Evolutionary conservation across 2,329 filamentous ascomycete genomes (phyloP).

Genomic region (Phaeosphaeria sp.): DNA sequence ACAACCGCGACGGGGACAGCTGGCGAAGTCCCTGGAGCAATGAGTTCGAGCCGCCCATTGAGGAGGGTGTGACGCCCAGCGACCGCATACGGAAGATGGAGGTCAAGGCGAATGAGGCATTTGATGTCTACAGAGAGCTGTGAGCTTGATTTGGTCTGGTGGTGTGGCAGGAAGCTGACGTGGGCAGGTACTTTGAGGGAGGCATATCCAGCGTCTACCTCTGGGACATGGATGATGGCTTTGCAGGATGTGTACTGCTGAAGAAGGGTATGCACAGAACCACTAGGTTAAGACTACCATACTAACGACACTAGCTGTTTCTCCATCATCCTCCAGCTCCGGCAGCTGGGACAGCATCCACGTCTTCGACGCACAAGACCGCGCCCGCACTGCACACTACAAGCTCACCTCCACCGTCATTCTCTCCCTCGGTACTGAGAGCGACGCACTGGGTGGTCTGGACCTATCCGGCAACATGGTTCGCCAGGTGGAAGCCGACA

Average conservation of each 20-base stretch:
- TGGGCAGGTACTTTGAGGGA: constrained; percentile 81
- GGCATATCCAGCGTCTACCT: constrained; percentile 96
- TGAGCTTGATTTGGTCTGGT: constrained; percentile 47
- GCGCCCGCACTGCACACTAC: constrained; percentile 91
- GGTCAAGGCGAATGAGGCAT: constrained; percentile 90
- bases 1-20: constrained; percentile 98
- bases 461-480: constrained; percentile 98
- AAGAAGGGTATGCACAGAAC: constrained; percentile 77
- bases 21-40: constrained; percentile 99
- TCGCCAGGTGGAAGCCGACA: constrained; percentile 89
- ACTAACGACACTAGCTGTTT: constrained; percentile 63
- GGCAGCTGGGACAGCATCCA: constrained; percentile 98
- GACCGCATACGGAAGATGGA: constrained; percentile 94
- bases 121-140: constrained; percentile 94
- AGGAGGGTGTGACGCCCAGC: constrained; percentile 84
- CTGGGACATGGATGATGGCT: constrained; percentile 97
- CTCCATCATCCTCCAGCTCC: constrained; percentile 69
- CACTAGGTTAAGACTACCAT: not conserved
- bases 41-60: constrained; percentile 90
- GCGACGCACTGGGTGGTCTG: constrained; percentile 77
- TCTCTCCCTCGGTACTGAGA: constrained; percentile 77
- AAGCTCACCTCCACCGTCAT: constrained; percentile 98
- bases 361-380: constrained; percentile 95
- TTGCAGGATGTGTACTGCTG: constrained; percentile 91
- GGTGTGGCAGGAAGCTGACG: constrained; percentile 25